These are phyloP conservation scores for Fusarium sp. DNA, from an alignment of 2,329 filamentous ascomycete genomes.

Conservation along the genomic window DNA sequence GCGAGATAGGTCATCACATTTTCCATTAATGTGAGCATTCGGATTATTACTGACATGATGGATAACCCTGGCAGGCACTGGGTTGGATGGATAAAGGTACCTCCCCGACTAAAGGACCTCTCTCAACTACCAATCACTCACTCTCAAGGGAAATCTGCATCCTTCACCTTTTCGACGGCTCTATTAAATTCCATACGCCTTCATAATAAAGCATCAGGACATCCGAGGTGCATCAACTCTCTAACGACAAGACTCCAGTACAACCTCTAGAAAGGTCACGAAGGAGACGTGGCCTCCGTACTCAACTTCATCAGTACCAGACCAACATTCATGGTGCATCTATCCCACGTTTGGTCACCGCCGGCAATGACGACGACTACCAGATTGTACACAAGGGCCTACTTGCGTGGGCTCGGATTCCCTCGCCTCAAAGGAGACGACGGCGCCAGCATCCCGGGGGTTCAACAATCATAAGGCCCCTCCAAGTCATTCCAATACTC, in stretches of 20 bases:
- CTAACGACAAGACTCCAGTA: background rate
- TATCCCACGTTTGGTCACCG: too few relatives aligned
- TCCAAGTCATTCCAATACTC: too few relatives aligned
- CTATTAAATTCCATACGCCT: background rate
- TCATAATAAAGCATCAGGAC: background rate
- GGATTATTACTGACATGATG: background rate
- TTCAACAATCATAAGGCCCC: too few relatives aligned
- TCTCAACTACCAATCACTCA: background rate
- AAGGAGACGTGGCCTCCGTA: too few relatives aligned
- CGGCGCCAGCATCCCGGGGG: too few relatives aligned
- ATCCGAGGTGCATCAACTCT: background rate
- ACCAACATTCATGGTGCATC: too few relatives aligned
- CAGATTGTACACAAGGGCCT: too few relatives aligned
- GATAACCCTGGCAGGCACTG: background rate
- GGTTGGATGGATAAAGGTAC: background rate
- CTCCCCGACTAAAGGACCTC: background rate
- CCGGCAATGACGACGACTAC: too few relatives aligned
- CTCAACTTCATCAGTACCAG: too few relatives aligned
- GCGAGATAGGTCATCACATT: background rate
- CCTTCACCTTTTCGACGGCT: background rate
- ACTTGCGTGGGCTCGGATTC: too few relatives aligned
- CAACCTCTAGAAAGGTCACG: background rate
- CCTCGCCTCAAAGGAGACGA: background rate
- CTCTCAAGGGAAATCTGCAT: too few relatives aligned
- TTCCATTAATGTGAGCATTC: background rate